These are phyloP conservation scores for Fragilaria crotonensis DNA, from an alignment of 108 stramenopile genomes.

Conservation along the genomic window DNA sequence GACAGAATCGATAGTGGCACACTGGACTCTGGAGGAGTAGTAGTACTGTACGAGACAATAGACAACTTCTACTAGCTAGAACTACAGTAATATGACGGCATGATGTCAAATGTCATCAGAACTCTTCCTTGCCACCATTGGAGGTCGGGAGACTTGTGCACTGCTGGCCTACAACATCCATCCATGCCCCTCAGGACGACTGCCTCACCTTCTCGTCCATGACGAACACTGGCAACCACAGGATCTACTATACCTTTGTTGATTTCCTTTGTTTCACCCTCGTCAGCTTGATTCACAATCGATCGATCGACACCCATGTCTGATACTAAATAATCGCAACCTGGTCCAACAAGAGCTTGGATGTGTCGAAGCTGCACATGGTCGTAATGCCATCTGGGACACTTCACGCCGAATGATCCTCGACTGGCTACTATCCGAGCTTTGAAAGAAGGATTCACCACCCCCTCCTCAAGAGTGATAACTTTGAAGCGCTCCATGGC, in stretches of 20 bases:
- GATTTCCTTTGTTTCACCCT: constrained; percentile 19
- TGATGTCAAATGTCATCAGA: constrained; percentile 48
- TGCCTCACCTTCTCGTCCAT: constrained; percentile 35
- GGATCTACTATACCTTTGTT: constrained; percentile 9
- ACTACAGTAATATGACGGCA: no score
- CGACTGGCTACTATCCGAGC: constrained; percentile 48
- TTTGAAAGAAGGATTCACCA: constrained; percentile 22
- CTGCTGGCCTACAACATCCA: constrained; percentile 17
- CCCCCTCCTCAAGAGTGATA: no score
- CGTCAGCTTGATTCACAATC: constrained; percentile 31
- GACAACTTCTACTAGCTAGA: no score
- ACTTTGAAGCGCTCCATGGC: no score
- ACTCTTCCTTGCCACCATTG: constrained; percentile 26
- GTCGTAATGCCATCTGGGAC: constrained; percentile 65
- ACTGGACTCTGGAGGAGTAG: no score
- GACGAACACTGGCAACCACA: constrained; percentile 9
- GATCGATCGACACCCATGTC: constrained; percentile 7
- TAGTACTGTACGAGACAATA: no score
- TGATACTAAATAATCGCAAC: constrained; percentile 34
- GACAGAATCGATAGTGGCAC: no score
- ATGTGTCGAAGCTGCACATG: constrained; percentile 62
- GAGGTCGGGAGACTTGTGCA: constrained; percentile 44
- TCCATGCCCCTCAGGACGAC: constrained; percentile 38
- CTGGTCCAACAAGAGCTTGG: constrained; percentile 52
- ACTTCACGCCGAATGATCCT: constrained; percentile 45